A percentile compares a stretch with the other conserved stretches of the same genome.
phyloP scores from a whole-genome alignment of 352 stramenopile species.

The Bremia lactucae region DNA sequence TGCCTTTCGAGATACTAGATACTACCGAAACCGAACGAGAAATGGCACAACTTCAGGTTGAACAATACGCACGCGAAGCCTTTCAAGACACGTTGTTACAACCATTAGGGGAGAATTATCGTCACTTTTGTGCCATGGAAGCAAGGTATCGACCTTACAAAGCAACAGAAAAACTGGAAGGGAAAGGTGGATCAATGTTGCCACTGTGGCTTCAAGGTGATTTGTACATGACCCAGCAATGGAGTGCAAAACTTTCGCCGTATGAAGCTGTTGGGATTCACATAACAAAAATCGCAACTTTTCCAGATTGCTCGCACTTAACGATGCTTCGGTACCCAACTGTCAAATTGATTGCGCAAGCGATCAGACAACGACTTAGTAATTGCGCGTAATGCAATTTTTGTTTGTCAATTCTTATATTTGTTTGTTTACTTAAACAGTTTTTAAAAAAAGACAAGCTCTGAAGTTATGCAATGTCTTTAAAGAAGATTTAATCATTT shows the following conservation, averaged over 20 bases:
- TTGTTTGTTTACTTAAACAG: too few relatives aligned
- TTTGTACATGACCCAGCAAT: conserved; percentile 32
- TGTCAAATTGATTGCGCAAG: conserved; percentile 17
- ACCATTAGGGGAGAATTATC: conserved; percentile 26
- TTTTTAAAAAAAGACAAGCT: too few relatives aligned
- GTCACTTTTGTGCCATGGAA: conserved; percentile 30
- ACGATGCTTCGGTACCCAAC: conserved; percentile 23
- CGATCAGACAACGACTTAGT: conserved; percentile 12
- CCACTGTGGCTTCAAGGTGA: conserved; percentile 9
- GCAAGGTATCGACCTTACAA: conserved; percentile 23
- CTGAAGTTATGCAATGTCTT: too few relatives aligned
- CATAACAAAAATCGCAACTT: conserved; percentile 2
- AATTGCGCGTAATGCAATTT: too few relatives aligned
- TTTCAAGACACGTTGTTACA: conserved; percentile 16
- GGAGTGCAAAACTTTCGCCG: conserved; percentile 13
- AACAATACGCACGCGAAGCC: conserved; percentile 13
- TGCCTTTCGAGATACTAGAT: conserved; percentile 18
- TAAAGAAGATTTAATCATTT: too few relatives aligned
- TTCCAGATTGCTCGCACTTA: conserved; percentile 22
- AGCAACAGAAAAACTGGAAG: neutral
- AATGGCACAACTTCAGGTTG: conserved; percentile 7
- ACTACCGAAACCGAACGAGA: conserved; percentile 1
- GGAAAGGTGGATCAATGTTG: neutral
- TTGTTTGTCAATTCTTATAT: too few relatives aligned
- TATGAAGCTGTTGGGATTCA: conserved; percentile 10